phyloP scores from a whole-genome alignment of 208 protist genomes.

The Leishmania gerbilli region DNA sequence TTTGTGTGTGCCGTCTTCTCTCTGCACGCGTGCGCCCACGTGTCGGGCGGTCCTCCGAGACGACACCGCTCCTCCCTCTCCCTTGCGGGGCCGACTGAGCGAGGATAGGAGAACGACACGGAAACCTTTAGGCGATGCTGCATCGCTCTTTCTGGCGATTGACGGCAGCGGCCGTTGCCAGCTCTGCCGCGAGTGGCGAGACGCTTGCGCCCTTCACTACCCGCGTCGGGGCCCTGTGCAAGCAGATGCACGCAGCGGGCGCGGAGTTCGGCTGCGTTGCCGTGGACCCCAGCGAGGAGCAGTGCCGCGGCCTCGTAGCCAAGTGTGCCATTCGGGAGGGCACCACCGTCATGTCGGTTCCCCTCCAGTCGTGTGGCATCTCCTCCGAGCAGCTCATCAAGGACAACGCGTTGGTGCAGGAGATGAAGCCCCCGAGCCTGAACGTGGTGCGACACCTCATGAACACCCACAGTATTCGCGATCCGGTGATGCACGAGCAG shows the following conservation, averaged over 20 bases:
- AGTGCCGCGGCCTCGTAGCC: constrained; percentile 61
- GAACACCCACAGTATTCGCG: constrained; percentile 57
- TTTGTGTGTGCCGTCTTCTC: not conserved
- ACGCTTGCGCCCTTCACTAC: constrained; percentile 15
- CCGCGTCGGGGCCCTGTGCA: constrained; percentile 33
- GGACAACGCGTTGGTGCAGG: constrained; percentile 28
- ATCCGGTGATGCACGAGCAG: constrained; percentile 76
- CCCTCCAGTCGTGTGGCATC: constrained; percentile 44
- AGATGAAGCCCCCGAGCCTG: constrained; percentile 41
- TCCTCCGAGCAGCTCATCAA: constrained; percentile 47
- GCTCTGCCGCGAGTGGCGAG: constrained; percentile 4
- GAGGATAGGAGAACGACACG: not conserved
- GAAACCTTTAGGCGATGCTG: constrained; percentile 3
- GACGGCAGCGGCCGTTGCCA: constrained; percentile 4
- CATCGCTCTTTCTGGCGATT: constrained; percentile 5
- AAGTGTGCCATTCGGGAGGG: constrained; percentile 49
- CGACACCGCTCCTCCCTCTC: not conserved
- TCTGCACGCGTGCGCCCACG: not conserved
- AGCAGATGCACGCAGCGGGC: constrained; percentile 20
- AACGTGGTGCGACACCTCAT: constrained; percentile 57
- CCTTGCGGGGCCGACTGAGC: too few species aligned
- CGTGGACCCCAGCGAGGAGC: constrained; percentile 35
- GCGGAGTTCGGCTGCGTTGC: constrained; percentile 53
- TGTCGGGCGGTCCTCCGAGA: not conserved
- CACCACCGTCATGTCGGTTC: constrained; percentile 65